Percentiles rank a stretch among this genome's conserved stretches.
phyloP scores from a whole-genome alignment of 1,139 yeast species.

The Diutina catenulata region DNA sequence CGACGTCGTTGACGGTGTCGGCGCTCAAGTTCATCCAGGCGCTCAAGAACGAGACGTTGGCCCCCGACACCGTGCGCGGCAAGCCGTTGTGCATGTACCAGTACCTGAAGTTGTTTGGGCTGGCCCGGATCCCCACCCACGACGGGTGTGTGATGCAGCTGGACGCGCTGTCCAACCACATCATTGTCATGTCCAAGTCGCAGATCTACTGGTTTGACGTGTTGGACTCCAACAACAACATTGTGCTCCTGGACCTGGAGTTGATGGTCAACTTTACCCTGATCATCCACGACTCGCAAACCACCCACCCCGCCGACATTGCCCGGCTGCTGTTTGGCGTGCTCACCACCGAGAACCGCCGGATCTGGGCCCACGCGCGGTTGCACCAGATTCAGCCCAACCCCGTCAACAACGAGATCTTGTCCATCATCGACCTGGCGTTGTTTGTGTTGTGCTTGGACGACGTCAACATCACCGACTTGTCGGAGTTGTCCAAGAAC shows the following conservation, averaged over 20 bases:
- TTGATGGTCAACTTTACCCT: conserved; percentile 64
- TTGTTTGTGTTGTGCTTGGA: conserved; percentile 74
- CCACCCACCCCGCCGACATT: conserved; percentile 49
- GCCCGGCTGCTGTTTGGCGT: conserved; percentile 84
- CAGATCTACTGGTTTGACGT: conserved; percentile 95
- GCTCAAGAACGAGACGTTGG: conserved; percentile 58
- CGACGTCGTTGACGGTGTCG: conserved; percentile 70
- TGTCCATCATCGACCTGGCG: conserved; percentile 68
- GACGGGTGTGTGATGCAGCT: conserved; percentile 80
- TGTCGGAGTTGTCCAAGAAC: conserved; percentile 63
- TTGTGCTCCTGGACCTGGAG: conserved; percentile 63
- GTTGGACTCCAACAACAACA: conserved; percentile 56
- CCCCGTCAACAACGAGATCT: conserved; percentile 52
- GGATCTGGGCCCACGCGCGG: conserved; percentile 74
- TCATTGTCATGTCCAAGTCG: conserved; percentile 74
- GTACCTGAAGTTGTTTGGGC: conserved; percentile 74
- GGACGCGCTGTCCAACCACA: conserved; percentile 63
- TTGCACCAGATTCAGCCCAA: conserved; percentile 28
- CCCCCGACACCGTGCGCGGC: conserved; percentile 54
- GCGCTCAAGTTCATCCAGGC: conserved; percentile 73
- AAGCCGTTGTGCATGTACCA: conserved; percentile 80
- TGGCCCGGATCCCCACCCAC: conserved; percentile 70
- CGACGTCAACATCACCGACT: conserved; percentile 55
- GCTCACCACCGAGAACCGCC: conserved; percentile 76
- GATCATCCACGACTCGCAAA: conserved; percentile 59